These are phyloP conservation scores for Chlorella sp. DNA, from an alignment of 139 green algal species.

Conservation along the genomic window DNA sequence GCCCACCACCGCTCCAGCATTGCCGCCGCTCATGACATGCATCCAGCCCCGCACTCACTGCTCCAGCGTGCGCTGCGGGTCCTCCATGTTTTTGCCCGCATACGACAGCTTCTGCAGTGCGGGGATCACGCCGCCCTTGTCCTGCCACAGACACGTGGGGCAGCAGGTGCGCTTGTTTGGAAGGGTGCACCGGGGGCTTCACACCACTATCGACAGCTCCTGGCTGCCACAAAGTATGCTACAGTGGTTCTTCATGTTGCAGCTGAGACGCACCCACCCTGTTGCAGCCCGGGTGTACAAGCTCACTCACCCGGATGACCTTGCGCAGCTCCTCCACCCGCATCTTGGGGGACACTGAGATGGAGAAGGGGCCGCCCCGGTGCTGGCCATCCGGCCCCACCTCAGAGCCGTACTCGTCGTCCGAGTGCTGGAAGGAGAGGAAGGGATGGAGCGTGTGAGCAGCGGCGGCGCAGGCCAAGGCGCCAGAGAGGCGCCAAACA, in stretches of 20 bases:
- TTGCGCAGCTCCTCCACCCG: slow-evolving; percentile 83
- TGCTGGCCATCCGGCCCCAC: slow-evolving; percentile 67
- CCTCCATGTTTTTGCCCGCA: slow-evolving; percentile 86
- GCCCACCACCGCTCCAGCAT: not conserved
- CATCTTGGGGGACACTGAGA: slow-evolving; percentile 78
- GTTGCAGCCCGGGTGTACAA: not conserved
- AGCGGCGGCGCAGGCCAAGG: not conserved
- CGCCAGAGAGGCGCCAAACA: not conserved
- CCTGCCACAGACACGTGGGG: slow-evolving; percentile 46
- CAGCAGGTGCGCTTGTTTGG: too few relatives aligned
- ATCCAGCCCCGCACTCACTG: slow-evolving; percentile 62
- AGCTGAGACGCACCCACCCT: not conserved
- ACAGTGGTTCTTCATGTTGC: too few relatives aligned
- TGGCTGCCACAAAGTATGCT: too few relatives aligned
- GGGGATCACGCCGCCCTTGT: slow-evolving; percentile 83
- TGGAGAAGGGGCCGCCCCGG: slow-evolving; percentile 82
- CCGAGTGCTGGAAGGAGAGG: slow-evolving; percentile 65
- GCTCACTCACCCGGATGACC: slow-evolving; percentile 72
- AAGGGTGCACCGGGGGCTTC: too few relatives aligned
- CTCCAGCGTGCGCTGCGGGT: slow-evolving; percentile 90
- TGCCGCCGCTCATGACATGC: too few relatives aligned
- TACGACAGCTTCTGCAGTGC: slow-evolving; percentile 83
- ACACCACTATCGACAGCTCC: too few relatives aligned
- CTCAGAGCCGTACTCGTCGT: slow-evolving; percentile 81
- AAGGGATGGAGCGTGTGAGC: not conserved